Percentiles rank a stretch among this genome's conserved stretches.
Evolutionary conservation across 768 basidiomycete species (phyloP).

Genomic region (Mycena rosella): DNA sequence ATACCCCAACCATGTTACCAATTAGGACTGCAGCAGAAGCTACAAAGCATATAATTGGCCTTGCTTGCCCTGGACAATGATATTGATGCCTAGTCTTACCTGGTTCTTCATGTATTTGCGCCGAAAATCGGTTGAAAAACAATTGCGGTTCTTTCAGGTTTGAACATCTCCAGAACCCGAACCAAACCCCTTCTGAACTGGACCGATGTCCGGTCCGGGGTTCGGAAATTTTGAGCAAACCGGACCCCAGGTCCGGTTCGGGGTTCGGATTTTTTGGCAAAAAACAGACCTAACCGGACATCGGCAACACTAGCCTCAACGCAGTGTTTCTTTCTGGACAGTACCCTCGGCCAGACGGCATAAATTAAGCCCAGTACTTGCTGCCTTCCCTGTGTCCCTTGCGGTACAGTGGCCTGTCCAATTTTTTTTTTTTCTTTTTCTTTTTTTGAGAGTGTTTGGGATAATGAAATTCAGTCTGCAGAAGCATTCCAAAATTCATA

Average conservation of each 20-base stretch:
- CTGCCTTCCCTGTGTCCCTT: background rate
- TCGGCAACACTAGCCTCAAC: background rate
- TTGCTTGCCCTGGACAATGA: no score
- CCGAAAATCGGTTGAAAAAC: background rate
- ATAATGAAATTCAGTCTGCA: no score
- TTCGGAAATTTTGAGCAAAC: background rate
- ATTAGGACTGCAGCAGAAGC: no score
- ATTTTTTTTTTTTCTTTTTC: no score
- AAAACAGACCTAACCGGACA: background rate
- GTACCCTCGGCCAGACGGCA: constrained; percentile 20
- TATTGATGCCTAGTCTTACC: no score
- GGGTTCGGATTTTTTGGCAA: no score
- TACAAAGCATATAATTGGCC: no score
- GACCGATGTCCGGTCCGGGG: background rate
- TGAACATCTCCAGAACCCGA: constrained; percentile 4
- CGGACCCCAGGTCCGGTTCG: background rate
- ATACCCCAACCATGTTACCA: no score
- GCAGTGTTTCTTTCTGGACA: constrained; percentile 18
- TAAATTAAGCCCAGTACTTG: constrained; percentile 4
- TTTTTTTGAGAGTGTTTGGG: no score
- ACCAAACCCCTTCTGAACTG: background rate
- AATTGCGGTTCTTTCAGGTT: background rate
- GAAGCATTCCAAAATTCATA: no score
- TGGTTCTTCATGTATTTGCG: no score
- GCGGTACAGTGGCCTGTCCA: constrained; percentile 15